Percentiles rank a stretch among this genome's conserved stretches.
phyloP scores from a whole-genome alignment of 140 eudicot genomes.

The Cichorium intybus region DNA sequence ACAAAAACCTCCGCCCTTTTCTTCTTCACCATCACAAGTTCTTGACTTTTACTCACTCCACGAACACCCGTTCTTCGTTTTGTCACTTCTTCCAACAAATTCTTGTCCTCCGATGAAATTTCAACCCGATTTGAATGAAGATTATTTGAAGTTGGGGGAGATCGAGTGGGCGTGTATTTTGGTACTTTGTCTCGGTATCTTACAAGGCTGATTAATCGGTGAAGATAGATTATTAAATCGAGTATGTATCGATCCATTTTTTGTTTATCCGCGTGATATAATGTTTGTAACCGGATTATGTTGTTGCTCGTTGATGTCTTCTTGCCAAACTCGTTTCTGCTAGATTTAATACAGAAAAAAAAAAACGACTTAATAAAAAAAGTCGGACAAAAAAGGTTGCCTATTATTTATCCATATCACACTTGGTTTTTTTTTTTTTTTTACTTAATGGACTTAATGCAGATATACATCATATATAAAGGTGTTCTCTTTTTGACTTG shows the following conservation, averaged over 20 bases:
- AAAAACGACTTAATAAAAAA: neutral
- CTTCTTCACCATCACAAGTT: slow-evolving; percentile 41
- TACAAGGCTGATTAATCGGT: slow-evolving; percentile 62
- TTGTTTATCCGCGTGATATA: slow-evolving; percentile 81
- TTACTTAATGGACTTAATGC: neutral
- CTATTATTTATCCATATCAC: too few species aligned
- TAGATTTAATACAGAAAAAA: neutral
- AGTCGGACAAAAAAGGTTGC: too few species aligned
- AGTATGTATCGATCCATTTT: slow-evolving; percentile 70
- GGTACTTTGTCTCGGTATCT: slow-evolving; percentile 57
- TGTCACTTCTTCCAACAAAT: slow-evolving; percentile 59
- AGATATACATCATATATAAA: neutral
- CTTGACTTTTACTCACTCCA: slow-evolving; percentile 87
- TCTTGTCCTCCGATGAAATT: slow-evolving; percentile 62
- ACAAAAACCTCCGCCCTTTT: slow-evolving; percentile 45
- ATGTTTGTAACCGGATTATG: slow-evolving; percentile 77
- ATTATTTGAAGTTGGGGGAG: slow-evolving; percentile 39
- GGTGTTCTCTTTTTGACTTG: neutral
- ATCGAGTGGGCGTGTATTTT: slow-evolving; percentile 38
- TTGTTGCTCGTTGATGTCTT: slow-evolving; percentile 41
- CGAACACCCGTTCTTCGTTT: slow-evolving; percentile 45
- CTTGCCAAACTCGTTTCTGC: slow-evolving; percentile 84
- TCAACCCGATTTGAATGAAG: slow-evolving; percentile 22
- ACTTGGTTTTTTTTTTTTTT: too few species aligned
- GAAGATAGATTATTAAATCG: slow-evolving; percentile 71